Conservation (phyloP, 768 basidiomycete genomes). For the Clavaria fumosa region DNA sequence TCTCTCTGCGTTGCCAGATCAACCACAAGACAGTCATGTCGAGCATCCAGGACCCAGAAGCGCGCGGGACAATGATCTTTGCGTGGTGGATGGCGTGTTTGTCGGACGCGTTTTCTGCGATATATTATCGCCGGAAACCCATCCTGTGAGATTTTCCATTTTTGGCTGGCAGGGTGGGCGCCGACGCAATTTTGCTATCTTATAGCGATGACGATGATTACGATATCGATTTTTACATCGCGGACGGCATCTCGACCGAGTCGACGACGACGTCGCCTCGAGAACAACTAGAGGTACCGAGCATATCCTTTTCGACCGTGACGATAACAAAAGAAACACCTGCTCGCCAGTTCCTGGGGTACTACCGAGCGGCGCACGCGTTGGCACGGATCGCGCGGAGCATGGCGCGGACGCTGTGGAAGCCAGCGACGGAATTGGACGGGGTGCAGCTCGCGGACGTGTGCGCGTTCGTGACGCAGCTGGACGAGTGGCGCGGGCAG, state of each 20-base stretch:
- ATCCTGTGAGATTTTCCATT: constrained; percentile 29
- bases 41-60: constrained; percentile 58
- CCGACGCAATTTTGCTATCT: too few relatives aligned
- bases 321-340: too few relatives aligned
- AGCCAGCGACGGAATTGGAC: constrained; percentile 56
- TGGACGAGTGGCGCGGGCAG: constrained; percentile 60
- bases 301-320: constrained; percentile 4
- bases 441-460: constrained; percentile 65
- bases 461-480: constrained; percentile 34
- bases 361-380: constrained; percentile 70
- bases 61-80: constrained; percentile 73
- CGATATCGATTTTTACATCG: constrained; percentile 78
- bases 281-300: constrained; percentile 62
- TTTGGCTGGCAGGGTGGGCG: too few relatives aligned
- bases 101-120: constrained; percentile 67
- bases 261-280: constrained; percentile 43
- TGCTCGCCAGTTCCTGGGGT: constrained; percentile 49
- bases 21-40: constrained; percentile 72
- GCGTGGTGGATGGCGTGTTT: constrained; percentile 92
- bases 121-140: constrained; percentile 77
- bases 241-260: constrained; percentile 40
- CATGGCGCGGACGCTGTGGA: constrained; percentile 72
- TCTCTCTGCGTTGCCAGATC: constrained; percentile 31
- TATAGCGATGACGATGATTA: constrained; percentile 66
- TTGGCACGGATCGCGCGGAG: constrained; percentile 72